Evolutionary conservation across 2,329 filamentous ascomycete species (phyloP).

Genomic region (Dactylellina cionopaga): DNA sequence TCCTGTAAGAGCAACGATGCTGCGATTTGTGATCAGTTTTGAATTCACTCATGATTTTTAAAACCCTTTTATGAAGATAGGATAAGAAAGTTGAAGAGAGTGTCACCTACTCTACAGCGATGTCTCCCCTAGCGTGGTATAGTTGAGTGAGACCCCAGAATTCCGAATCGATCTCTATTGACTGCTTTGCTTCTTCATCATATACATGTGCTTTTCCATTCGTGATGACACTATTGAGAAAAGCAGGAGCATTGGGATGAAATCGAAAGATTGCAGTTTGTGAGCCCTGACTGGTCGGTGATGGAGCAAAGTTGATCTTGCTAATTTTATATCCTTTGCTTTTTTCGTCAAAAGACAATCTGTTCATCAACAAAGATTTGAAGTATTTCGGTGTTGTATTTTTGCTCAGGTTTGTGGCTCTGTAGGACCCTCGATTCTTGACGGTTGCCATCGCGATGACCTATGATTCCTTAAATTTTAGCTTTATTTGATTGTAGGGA

Average conservation of each 20-base stretch:
- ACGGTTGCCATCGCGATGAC: neutral
- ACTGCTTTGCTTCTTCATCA: neutral
- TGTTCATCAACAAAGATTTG: neutral
- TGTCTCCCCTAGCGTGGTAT: slow-evolving; percentile 22
- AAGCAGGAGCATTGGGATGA: neutral
- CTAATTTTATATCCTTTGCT: neutral
- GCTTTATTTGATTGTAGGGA: too few relatives aligned
- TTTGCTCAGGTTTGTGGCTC: slow-evolving; percentile 1
- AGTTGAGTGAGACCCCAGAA: slow-evolving; percentile 54
- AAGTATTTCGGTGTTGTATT: slow-evolving; percentile 15
- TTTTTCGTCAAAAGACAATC: slow-evolving; percentile 2
- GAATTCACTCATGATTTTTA: neutral
- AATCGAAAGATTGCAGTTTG: slow-evolving; percentile 38
- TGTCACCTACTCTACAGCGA: slow-evolving; percentile 46
- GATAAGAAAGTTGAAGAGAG: neutral
- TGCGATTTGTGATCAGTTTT: slow-evolving; percentile 6
- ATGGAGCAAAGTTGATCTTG: slow-evolving; percentile 26
- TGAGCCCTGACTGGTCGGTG: neutral
- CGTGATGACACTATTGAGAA: neutral
- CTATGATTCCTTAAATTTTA: too few relatives aligned
- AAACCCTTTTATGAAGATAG: neutral
- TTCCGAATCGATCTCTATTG: slow-evolving; percentile 39
- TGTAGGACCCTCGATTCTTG: slow-evolving; percentile 20
- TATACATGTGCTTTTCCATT: slow-evolving; percentile 3
- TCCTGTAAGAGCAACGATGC: slow-evolving; percentile 52